Conservation (phyloP, 495 filamentous ascomycete species). For the Aspergillus diversus region DNA sequence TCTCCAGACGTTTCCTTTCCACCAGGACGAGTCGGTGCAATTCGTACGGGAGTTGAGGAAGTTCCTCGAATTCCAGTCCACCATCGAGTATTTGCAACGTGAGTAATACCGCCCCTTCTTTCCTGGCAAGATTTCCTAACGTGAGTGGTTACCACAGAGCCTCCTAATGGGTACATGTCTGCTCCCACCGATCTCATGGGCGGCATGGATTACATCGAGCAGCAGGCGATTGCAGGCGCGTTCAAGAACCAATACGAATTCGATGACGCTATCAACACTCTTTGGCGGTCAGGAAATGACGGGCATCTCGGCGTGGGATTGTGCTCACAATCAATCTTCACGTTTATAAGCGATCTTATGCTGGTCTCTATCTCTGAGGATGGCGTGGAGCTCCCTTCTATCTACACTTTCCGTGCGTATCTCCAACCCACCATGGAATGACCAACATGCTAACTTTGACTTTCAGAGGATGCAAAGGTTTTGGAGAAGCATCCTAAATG, state of each 20-base stretch:
- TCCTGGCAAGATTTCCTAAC: background rate
- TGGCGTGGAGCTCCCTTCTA: conserved; percentile 38
- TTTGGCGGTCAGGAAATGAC: conserved; percentile 51
- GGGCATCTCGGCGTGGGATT: conserved; percentile 45
- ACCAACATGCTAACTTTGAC: background rate
- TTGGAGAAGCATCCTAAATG: conserved; percentile 15
- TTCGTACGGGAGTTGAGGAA: conserved; percentile 60
- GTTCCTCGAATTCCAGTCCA: conserved; percentile 61
- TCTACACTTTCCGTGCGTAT: conserved; percentile 31
- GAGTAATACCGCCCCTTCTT: no score
- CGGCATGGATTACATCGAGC: conserved; percentile 46
- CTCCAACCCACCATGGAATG: no score
- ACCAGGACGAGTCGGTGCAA: conserved; percentile 49
- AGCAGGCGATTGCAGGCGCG: conserved; percentile 35
- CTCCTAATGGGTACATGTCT: conserved; percentile 58
- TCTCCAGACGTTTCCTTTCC: conserved; percentile 60
- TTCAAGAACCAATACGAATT: conserved; percentile 57
- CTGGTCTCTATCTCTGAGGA: conserved; percentile 43
- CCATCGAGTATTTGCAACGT: conserved; percentile 31
- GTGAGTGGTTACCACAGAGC: conserved; percentile 51
- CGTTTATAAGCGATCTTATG: conserved; percentile 25
- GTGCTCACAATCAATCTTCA: conserved; percentile 36
- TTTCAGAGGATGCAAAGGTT: conserved; percentile 23
- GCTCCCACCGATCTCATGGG: conserved; percentile 54
- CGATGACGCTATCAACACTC: conserved; percentile 44